Evolutionary conservation across 73 alveolate genomes (phyloP), one percentile per base, ranked within the genome.

Genomic region (Paraurostyla sp.): DNA sequence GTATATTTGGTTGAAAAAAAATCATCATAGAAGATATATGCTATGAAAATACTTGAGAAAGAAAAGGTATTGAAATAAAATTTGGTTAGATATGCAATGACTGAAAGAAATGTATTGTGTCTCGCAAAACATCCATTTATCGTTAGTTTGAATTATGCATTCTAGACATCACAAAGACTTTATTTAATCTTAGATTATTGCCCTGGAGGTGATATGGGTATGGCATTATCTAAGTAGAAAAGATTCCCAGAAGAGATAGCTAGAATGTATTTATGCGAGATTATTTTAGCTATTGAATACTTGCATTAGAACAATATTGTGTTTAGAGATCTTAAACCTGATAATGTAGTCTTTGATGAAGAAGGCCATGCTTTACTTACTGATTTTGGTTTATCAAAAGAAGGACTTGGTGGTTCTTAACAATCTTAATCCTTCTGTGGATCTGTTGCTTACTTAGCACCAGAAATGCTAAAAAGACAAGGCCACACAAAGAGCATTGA

Each of bases 361-460:
- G 97, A 94, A 30, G 99, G 99, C 30, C 98, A 96, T 95, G 96
- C 98, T 13, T 83, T 91, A 88, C 73, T 97, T 38, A 96, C 99
- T 6, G 99, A 97, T 87, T 97, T 97, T 90, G 98, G 97, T 27
- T 92, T 95, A 13, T 91, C 96, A 18, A 95, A 94, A 51, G 98
- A 94, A 81, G 95, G 95, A 13, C 83, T 88, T 42, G 88, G 85
- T 15, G 90, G 83, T 27, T 76, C 91, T 80, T 87, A 92, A 69
- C 78, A 78, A 29, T 97, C 99, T 0, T 83, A 91, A 86, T 94
- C 97, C 54, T 94, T 94, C 71, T 96, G 98, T 89, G 99, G 99
- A 0, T 87, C 98, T 29, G 95, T 93, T 29, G 98, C 99, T 59
- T 97, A 97, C 84, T 78, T 96, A 27, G 98, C 99, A 20, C 99